Evolutionary conservation across 73 alveolate species (phyloP).

Genomic region (Paramecium octaurelia): DNA sequence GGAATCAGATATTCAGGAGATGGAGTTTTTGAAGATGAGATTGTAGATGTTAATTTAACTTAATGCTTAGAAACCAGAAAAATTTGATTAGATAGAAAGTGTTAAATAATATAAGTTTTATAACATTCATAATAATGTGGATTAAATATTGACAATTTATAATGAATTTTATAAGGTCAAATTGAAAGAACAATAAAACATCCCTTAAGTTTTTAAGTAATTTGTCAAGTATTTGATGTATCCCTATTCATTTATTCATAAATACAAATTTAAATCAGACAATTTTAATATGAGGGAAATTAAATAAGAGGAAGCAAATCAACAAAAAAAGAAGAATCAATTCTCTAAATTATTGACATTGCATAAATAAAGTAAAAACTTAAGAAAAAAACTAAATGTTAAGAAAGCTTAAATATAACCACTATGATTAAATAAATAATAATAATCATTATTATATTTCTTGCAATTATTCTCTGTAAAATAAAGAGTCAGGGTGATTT

Average conservation of each 20-base stretch:
- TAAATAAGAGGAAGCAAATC: neutral
- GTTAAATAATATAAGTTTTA: neutral
- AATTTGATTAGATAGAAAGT: neutral
- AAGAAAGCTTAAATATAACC: neutral
- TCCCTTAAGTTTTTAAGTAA: neutral
- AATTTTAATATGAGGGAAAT: neutral
- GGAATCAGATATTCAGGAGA: neutral
- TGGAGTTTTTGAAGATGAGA: neutral
- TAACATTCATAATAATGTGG: neutral
- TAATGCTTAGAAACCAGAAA: neutral
- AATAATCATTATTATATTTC: neutral
- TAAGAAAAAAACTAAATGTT: neutral
- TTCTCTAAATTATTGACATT: neutral
- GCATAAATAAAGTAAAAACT: neutral
- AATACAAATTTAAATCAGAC: conserved; percentile 13
- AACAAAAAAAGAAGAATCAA: neutral
- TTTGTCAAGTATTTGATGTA: neutral
- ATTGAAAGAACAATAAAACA: neutral
- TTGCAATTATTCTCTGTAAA: conserved; percentile 36
- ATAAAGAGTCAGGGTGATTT: conserved; percentile 61
- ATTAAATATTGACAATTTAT: neutral
- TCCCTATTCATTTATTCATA: conserved; percentile 11
- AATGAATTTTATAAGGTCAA: neutral
- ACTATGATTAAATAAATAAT: neutral
- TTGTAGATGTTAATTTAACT: neutral